These are phyloP conservation scores for Corrigiola litoralis DNA, from an alignment of 179 eudicot genomes.

Conservation along the genomic window DNA sequence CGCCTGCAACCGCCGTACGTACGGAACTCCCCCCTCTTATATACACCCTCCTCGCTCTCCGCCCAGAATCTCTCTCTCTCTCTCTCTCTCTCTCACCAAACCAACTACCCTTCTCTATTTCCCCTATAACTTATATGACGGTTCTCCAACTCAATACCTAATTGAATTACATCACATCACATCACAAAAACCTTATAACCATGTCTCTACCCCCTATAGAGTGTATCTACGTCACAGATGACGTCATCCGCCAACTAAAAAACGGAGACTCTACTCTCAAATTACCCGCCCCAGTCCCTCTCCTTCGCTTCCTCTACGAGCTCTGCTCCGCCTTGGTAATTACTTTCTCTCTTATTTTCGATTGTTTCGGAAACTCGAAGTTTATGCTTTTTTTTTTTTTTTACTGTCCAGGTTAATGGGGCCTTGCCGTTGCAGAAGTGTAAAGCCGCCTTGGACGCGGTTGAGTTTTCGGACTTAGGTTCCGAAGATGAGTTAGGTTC, in stretches of 20 bases:
- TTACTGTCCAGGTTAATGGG: constrained; percentile 60
- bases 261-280: constrained; percentile 58
- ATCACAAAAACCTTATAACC: too few species aligned
- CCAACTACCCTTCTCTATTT: too few species aligned
- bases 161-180: too few species aligned
- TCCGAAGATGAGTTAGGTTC: constrained; percentile 65
- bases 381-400: background rate
- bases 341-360: background rate
- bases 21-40: too few species aligned
- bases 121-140: too few species aligned
- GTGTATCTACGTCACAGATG: constrained; percentile 55
- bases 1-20: too few species aligned
- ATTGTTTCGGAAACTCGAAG: background rate
- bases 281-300: constrained; percentile 42
- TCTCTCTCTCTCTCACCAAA: background rate
- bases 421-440: constrained; percentile 80
- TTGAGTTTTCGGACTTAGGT: constrained; percentile 48
- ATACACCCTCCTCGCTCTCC: too few species aligned
- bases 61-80: background rate
- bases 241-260: constrained; percentile 57
- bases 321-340: constrained; percentile 67
- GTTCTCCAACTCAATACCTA: too few species aligned
- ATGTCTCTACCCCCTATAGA: constrained; percentile 74
- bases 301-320: constrained; percentile 76
- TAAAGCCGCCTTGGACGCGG: constrained; percentile 79